Evolutionary conservation across 1,284 basidiomycete genomes (phyloP).

Genomic region (Puccinia polysora): DNA sequence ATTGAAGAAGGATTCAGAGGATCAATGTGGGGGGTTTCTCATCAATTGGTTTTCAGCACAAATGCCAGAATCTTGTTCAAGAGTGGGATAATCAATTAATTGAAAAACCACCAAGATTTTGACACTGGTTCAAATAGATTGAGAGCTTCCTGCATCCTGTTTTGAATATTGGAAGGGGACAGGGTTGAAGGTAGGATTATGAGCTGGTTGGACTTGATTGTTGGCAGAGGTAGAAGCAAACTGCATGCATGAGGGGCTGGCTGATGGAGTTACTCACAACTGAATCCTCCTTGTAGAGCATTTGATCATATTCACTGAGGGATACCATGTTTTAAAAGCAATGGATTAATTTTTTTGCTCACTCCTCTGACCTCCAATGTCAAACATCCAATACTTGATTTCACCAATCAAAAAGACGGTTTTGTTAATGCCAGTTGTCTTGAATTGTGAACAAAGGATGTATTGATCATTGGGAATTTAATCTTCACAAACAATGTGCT

Average conservation of each 20-base stretch:
- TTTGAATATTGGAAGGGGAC: constrained; percentile 47
- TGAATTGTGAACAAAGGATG: constrained; percentile 86
- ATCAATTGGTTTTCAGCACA: constrained; percentile 81
- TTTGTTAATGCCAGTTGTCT: constrained; percentile 95
- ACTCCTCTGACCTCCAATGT: constrained; percentile 89
- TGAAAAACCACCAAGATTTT: constrained; percentile 50
- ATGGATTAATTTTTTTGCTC: constrained; percentile 75
- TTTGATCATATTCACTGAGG: constrained; percentile 89
- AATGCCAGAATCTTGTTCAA: constrained; percentile 75
- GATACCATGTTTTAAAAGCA: constrained; percentile 85
- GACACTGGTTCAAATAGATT: constrained; percentile 46
- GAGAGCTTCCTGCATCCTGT: constrained; percentile 55
- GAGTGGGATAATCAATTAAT: constrained; percentile 47
- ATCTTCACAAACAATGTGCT: constrained; percentile 48
- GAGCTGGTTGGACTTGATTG: too few species aligned
- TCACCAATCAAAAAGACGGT: constrained; percentile 86
- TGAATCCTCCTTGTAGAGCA: constrained; percentile 86
- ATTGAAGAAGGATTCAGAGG: too few species aligned
- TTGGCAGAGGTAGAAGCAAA: too few species aligned
- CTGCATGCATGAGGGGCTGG: too few species aligned
- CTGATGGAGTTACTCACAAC: constrained; percentile 77
- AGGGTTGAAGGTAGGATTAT: constrained; percentile 49
- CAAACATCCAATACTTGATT: constrained; percentile 78
- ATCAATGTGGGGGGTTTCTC: constrained; percentile 85
- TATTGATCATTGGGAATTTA: constrained; percentile 61